Percentiles rank a stretch among this genome's conserved stretches.
These are phyloP conservation scores for Backusella australiensis DNA, from an alignment of 192 early-diverging fungal genomes.

Conservation along the genomic window DNA sequence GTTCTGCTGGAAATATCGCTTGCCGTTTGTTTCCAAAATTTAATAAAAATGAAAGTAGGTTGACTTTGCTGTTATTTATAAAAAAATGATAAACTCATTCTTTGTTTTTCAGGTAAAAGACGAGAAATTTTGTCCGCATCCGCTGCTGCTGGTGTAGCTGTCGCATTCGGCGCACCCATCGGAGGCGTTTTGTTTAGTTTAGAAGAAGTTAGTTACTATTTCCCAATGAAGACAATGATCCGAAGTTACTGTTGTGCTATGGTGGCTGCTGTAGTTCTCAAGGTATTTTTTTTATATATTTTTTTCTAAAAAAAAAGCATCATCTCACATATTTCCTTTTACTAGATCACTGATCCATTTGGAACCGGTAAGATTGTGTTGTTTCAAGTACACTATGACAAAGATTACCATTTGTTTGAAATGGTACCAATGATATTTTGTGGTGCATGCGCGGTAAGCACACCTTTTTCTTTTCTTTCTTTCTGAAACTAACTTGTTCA, in stretches of 20 bases:
- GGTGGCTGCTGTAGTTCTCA: constrained; percentile 81
- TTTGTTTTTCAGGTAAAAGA: constrained; percentile 59
- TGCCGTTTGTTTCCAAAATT: constrained; percentile 90
- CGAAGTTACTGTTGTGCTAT: constrained; percentile 94
- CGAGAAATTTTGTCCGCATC: constrained; percentile 93
- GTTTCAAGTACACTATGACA: constrained; percentile 86
- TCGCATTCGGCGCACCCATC: constrained; percentile 96
- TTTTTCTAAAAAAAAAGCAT: neutral
- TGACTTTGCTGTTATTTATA: neutral
- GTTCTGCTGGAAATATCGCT: constrained; percentile 86
- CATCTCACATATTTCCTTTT: constrained; percentile 7
- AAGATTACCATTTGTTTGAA: constrained; percentile 93
- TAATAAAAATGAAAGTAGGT: constrained; percentile 77
- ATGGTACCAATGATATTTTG: constrained; percentile 81
- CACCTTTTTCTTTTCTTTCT: neutral
- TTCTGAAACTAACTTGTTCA: constrained; percentile 5
- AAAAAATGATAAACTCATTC: neutral
- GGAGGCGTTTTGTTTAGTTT: constrained; percentile 94
- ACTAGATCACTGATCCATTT: constrained; percentile 78
- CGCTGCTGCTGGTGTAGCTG: constrained; percentile 89
- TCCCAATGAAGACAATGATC: constrained; percentile 94
- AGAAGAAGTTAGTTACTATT: constrained; percentile 91
- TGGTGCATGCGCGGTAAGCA: constrained; percentile 73
- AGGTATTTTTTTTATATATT: constrained; percentile 38
- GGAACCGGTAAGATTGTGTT: constrained; percentile 81